Conservation (phyloP, 352 stramenopile genomes). For the Pythium aristosporum region DNA sequence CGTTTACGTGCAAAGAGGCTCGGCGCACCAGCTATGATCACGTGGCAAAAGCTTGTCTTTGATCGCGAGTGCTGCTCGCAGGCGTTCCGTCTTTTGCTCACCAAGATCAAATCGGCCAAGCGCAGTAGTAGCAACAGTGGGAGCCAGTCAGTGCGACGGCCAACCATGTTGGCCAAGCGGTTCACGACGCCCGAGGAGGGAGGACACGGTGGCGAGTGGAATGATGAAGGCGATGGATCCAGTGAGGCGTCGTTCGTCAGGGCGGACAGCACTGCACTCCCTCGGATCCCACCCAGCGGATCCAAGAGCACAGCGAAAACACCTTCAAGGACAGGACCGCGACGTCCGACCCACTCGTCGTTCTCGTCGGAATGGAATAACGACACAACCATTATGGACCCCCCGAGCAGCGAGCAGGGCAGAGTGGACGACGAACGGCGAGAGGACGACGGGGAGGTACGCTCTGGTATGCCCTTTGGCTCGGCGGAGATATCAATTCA, state of each 20-base stretch:
- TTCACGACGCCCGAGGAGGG: conserved; percentile 7
- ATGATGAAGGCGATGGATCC: conserved; percentile 4
- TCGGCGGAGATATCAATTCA: conserved; percentile 34
- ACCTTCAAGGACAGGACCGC: neutral
- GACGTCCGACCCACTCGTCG: neutral
- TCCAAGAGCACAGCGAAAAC: conserved; percentile 5
- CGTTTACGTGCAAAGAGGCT: conserved; percentile 35
- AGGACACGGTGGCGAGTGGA: conserved; percentile 16
- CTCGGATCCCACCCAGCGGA: conserved; percentile 10
- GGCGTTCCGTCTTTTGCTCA: conserved; percentile 58
- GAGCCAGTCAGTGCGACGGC: neutral
- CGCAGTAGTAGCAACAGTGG: conserved; percentile 15
- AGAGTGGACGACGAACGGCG: conserved; percentile 9
- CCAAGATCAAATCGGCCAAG: conserved; percentile 50
- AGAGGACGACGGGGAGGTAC: neutral
- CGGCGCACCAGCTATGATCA: conserved; percentile 48
- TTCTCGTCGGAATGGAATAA: conserved; percentile 18
- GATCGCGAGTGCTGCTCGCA: conserved; percentile 63
- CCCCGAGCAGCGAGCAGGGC: neutral
- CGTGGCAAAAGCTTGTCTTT: conserved; percentile 68
- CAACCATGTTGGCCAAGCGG: conserved; percentile 16
- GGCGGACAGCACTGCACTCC: conserved; percentile 8
- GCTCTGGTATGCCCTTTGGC: neutral
- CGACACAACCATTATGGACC: conserved; percentile 12
- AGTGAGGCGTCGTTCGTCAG: conserved; percentile 5